A percentile compares a stretch with the other conserved stretches of the same genome.
These are phyloP conservation scores for Vaucheria bursata DNA, from an alignment of 352 stramenopile species.

Conservation along the genomic window DNA sequence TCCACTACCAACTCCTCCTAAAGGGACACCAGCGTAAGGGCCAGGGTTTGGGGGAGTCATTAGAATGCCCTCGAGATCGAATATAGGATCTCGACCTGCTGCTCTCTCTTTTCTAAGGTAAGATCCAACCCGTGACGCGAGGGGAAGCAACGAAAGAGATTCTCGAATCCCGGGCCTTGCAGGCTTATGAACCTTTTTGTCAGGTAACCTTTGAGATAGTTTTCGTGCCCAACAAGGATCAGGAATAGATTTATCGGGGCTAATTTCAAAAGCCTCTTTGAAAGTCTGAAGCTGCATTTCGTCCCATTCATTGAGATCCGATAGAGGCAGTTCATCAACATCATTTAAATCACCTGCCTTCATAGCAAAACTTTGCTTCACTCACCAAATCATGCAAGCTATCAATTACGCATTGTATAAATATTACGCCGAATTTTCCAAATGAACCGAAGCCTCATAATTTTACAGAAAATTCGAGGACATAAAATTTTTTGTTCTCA, in stretches of 20 bases:
- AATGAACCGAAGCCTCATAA: too few species aligned
- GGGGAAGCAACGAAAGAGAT: conserved; percentile 29
- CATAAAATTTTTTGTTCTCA: too few species aligned
- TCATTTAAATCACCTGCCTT: too few species aligned
- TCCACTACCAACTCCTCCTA: conserved; percentile 50
- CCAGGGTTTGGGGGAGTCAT: conserved; percentile 45
- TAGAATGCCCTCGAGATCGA: conserved; percentile 47
- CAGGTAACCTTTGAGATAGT: not conserved
- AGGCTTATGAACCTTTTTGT: not conserved
- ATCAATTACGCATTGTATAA: too few species aligned
- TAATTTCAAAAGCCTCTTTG: not conserved
- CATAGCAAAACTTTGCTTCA: too few species aligned
- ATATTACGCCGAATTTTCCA: too few species aligned
- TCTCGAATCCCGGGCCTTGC: conserved; percentile 20
- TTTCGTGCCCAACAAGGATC: conserved; percentile 1
- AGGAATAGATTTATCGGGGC: not conserved
- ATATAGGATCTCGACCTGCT: conserved; percentile 47
- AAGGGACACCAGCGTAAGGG: conserved; percentile 48
- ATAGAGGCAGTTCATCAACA: too few species aligned
- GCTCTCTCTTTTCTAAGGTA: conserved; percentile 45
- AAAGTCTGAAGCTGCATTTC: not conserved
- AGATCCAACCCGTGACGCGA: conserved; percentile 39
- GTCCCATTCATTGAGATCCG: not conserved
- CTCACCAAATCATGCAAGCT: too few species aligned
- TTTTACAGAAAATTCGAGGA: too few species aligned